phyloP scores from a whole-genome alignment of 495 filamentous ascomycete genomes.

The Pyrenula aspistea region DNA sequence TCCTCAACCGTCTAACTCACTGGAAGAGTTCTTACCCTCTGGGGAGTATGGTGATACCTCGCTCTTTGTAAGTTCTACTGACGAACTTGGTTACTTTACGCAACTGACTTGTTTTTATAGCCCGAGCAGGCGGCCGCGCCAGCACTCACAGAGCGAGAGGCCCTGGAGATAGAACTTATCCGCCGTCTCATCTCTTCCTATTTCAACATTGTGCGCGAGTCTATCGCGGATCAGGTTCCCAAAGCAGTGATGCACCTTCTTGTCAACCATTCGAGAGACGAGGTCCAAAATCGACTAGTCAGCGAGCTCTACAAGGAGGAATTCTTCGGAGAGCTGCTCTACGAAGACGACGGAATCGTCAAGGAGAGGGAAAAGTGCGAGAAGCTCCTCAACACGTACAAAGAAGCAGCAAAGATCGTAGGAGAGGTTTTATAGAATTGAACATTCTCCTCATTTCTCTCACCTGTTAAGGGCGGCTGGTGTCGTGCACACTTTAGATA shows the following conservation, averaged over 20 bases:
- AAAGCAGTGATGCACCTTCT: constrained; percentile 98
- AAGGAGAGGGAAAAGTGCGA: constrained; percentile 97
- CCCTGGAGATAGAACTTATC: constrained; percentile 95
- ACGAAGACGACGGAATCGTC: constrained; percentile 96
- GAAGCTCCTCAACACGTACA: constrained; percentile 84
- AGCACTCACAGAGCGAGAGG: constrained; percentile 85
- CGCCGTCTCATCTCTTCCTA: constrained; percentile 92
- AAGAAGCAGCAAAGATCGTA: constrained; percentile 93
- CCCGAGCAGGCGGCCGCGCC: constrained; percentile 47
- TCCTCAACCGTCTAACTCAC: constrained; percentile 6
- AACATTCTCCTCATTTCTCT: too few species aligned
- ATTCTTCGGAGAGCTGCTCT: constrained; percentile 86
- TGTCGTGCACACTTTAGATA: too few species aligned
- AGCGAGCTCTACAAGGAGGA: constrained; percentile 91
- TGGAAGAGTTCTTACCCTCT: constrained; percentile 28
- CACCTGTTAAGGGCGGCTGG: too few species aligned
- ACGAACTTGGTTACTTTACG: not conserved
- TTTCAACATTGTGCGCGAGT: constrained; percentile 96
- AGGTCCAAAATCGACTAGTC: constrained; percentile 90
- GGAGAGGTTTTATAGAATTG: constrained; percentile 72
- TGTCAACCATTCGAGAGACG: constrained; percentile 96
- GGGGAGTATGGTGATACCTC: constrained; percentile 35
- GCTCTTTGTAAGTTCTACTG: constrained; percentile 43
- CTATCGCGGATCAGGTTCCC: constrained; percentile 93
- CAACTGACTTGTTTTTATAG: constrained; percentile 24